Evolutionary conservation across 2,329 filamentous ascomycete genomes (phyloP), one percentile per base, ranked within the genome.

Genomic region (Hortaea sp.): DNA sequence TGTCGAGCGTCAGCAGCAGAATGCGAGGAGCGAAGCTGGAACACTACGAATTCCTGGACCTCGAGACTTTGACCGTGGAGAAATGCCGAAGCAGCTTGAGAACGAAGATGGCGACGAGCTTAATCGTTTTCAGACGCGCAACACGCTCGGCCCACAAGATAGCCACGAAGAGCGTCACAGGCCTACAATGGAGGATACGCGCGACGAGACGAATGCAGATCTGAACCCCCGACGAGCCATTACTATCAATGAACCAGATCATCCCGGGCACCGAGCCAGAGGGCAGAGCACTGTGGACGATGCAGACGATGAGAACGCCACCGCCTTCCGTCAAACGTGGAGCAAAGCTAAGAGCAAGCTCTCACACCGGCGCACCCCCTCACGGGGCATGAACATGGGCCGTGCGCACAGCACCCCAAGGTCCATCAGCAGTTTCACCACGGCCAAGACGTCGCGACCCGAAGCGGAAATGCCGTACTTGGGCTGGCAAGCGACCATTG

Each of bases 401-500:
- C 7, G n/a, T 9, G 32, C 32, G 7, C 7, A 56, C 29, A 61
- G 54, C 9, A 51, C 61, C 11, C 56, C 74, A 2, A 71, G 71
- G 38, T 84, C 81, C 0, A 66, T 81, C 27, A 76, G 71, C 41
- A 81, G 28, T 13, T 72, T 89, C 53, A 74, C 75, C 48, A 75
- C 72, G 1, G 45, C 47, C 11, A 39, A 52, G n/a, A 52, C 47
- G 5, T 41, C 67, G 76, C 45, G 54, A 5, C 75, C 75, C 10
- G 71, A 78, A 27, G 75, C 61, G 5, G 71, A 79, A 28, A 85
- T 87, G 70, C 92, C 92, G 0, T 98, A 98, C 64, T 76, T 98
- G 43, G 95, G 88, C 64, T 98, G 88, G 78, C 83, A 89, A 49
- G 87, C 92, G 2, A 98, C 92, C 0, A 77, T 95, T 45, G 90